Evolutionary conservation across 2,329 filamentous ascomycete species (phyloP).

Genomic region (Beauveria bassiana): DNA sequence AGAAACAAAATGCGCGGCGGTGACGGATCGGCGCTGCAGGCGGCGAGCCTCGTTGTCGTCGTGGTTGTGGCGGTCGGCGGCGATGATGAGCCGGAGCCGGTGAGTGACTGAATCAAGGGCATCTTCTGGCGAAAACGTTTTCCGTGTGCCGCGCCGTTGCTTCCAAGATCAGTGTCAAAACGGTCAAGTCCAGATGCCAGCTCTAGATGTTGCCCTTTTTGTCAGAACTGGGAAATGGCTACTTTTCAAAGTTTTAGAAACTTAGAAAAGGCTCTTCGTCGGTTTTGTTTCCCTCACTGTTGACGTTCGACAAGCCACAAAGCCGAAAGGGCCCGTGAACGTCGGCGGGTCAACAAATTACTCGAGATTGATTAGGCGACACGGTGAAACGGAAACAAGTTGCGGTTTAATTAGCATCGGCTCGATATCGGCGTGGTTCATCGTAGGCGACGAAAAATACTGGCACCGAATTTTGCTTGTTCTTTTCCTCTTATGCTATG

Average conservation of each 20-base stretch:
- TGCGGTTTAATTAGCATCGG: no score
- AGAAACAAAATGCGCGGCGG: conserved; percentile 65
- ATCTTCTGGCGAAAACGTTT: neutral
- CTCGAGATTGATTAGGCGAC: neutral
- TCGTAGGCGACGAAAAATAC: no score
- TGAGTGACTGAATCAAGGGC: conserved; percentile 10
- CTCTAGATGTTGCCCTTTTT: no score
- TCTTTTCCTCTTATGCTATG: no score
- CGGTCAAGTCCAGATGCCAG: neutral
- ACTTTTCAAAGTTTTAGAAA: neutral
- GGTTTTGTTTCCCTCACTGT: neutral
- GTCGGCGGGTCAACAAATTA: neutral
- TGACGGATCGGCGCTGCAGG: neutral
- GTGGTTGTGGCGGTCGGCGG: neutral
- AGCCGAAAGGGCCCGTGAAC: neutral
- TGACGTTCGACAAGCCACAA: conserved; percentile 7
- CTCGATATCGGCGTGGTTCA: no score
- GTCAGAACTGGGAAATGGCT: no score
- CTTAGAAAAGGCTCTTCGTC: neutral
- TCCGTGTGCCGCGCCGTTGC: neutral
- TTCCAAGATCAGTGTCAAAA: neutral
- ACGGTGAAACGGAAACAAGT: neutral
- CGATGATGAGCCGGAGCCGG: neutral
- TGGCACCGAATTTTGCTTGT: no score
- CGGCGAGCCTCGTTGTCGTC: neutral